phyloP scores from a whole-genome alignment of 2,329 filamentous ascomycete genomes.

The Dryadomyces quercus-mongolicae region DNA sequence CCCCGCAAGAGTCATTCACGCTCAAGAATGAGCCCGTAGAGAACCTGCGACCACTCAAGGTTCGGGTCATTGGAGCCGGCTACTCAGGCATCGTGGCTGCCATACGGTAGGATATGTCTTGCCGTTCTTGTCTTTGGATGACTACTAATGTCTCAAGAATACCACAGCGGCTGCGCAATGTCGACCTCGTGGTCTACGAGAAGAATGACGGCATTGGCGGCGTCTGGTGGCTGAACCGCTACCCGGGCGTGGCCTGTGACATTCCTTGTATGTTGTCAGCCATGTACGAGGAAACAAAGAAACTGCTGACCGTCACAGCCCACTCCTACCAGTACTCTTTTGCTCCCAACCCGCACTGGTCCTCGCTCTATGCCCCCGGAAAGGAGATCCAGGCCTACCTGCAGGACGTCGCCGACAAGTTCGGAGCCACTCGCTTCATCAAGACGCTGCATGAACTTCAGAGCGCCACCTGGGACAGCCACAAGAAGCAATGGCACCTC shows the following conservation, averaged over 20 bases:
- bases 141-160: slow-evolving; percentile 13
- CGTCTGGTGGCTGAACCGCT: slow-evolving; percentile 23
- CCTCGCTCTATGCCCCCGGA: slow-evolving; percentile 34
- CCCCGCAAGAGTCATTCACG: neutral
- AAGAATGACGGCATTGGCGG: slow-evolving; percentile 22
- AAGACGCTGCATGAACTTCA: slow-evolving; percentile 29
- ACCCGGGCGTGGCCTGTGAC: slow-evolving; percentile 23
- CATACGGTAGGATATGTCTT: slow-evolving; percentile 18
- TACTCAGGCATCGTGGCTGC: slow-evolving; percentile 21
- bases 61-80: slow-evolving; percentile 22
- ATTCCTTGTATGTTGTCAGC: slow-evolving; percentile 21
- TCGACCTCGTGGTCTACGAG: slow-evolving; percentile 23
- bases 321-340: slow-evolving; percentile 46
- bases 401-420: slow-evolving; percentile 31
- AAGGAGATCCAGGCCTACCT: slow-evolving; percentile 38
- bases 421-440: slow-evolving; percentile 32
- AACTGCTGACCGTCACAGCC: slow-evolving; percentile 15
- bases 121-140: neutral
- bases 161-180: slow-evolving; percentile 20
- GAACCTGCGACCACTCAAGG: slow-evolving; percentile 20
- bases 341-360: slow-evolving; percentile 43
- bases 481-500: slow-evolving; percentile 26
- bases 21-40: slow-evolving; percentile 20
- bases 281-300: no score
- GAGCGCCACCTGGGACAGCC: slow-evolving; percentile 27